Conservation (phyloP, 495 filamentous ascomycete genomes). For the Geopyxis carbonaria region DNA sequence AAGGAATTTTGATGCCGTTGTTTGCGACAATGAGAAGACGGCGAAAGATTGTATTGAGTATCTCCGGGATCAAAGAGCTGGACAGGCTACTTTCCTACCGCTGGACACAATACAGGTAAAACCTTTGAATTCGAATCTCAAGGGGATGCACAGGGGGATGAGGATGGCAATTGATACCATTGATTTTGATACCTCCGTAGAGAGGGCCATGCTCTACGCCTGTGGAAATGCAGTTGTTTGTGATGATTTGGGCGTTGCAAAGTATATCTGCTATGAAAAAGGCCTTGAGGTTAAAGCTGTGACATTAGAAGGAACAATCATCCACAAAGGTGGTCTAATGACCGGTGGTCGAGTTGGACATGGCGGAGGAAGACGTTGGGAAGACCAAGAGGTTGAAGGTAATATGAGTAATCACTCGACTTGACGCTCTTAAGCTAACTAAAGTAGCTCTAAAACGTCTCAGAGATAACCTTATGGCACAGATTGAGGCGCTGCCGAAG, state of each 20-base stretch:
- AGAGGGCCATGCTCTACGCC: slow-evolving; percentile 84
- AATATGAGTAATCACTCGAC: no score
- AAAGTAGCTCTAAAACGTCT: slow-evolving; percentile 27
- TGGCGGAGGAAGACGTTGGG: slow-evolving; percentile 63
- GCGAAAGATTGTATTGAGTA: slow-evolving; percentile 90
- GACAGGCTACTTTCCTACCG: slow-evolving; percentile 81
- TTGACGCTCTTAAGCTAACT: slow-evolving; percentile 29
- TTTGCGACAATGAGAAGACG: slow-evolving; percentile 92
- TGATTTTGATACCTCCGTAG: slow-evolving; percentile 71
- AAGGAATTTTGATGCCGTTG: slow-evolving; percentile 78
- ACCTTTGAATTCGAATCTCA: slow-evolving; percentile 70
- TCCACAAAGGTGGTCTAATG: slow-evolving; percentile 95
- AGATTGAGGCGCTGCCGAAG: slow-evolving; percentile 57
- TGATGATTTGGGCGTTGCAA: slow-evolving; percentile 68
- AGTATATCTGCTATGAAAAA: slow-evolving; percentile 71
- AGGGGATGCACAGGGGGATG: slow-evolving; percentile 69
- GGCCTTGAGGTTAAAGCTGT: slow-evolving; percentile 85
- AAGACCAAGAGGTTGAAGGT: slow-evolving; percentile 73
- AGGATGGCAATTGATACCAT: slow-evolving; percentile 91
- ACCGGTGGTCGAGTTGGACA: slow-evolving; percentile 72
- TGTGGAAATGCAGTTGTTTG: slow-evolving; percentile 94
- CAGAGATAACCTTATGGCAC: slow-evolving; percentile 51
- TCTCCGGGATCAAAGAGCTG: slow-evolving; percentile 69
- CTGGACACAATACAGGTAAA: slow-evolving; percentile 93
- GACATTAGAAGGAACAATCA: slow-evolving; percentile 77